A percentile compares a stretch with the other conserved stretches of the same genome.
phyloP scores from a whole-genome alignment of 2,329 filamentous ascomycete species.

The Annulohypoxylon truncatum region DNA sequence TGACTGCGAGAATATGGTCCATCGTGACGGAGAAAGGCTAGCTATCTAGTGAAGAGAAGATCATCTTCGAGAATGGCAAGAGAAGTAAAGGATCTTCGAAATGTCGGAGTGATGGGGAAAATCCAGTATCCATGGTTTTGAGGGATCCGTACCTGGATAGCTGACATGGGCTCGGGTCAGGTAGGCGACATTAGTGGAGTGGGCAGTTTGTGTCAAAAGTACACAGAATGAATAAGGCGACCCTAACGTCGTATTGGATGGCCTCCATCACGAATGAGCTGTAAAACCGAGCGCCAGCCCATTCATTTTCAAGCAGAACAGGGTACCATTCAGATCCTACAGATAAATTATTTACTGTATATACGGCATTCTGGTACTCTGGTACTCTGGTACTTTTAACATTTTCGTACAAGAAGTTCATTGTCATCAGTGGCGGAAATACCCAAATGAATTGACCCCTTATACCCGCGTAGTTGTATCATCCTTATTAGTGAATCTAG shows the following conservation, averaged over 20 bases:
- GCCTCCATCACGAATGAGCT: background rate
- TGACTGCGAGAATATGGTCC: background rate
- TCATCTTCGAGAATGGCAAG: background rate
- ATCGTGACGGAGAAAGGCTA: conserved; percentile 12
- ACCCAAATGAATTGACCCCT: background rate
- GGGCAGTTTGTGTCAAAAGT: background rate
- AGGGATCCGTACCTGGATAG: conserved; percentile 3
- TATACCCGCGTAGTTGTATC: background rate
- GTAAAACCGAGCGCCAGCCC: background rate
- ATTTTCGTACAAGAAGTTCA: conserved; percentile 18
- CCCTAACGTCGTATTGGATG: conserved; percentile 10
- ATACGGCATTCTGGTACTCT: no score
- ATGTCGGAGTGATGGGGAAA: background rate
- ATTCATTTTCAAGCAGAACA: background rate
- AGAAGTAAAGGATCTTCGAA: background rate
- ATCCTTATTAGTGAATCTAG: background rate
- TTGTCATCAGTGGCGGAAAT: background rate
- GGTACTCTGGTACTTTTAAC: no score
- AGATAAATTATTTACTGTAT: no score
- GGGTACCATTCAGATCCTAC: conserved; percentile 7
- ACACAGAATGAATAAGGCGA: conserved; percentile 8
- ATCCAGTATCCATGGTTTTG: background rate
- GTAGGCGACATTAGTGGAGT: background rate
- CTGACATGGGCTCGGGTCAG: conserved; percentile 3
- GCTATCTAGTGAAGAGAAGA: background rate